Percentiles rank a stretch among this genome's conserved stretches.
phyloP scores from a whole-genome alignment of 2,329 filamentous ascomycete genomes.

The Phialophora chinensis region DNA sequence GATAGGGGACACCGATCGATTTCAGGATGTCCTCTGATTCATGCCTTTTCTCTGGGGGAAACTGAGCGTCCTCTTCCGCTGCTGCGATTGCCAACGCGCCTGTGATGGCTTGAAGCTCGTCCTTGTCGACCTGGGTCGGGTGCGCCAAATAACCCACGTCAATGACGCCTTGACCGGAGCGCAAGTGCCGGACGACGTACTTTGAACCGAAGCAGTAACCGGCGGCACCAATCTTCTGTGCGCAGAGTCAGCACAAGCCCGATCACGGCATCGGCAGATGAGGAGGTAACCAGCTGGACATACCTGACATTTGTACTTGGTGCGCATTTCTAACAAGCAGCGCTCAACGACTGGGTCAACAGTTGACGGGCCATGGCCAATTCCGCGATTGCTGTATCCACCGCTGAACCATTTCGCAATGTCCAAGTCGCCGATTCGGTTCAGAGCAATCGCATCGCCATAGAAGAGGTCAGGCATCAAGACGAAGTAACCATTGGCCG shows the following conservation, averaged over 20 bases:
- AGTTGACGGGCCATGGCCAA: constrained; percentile 47
- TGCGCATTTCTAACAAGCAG: constrained; percentile 48
- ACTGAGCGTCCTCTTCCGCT: constrained; percentile 67
- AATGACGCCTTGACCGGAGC: constrained; percentile 54
- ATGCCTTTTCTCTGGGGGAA: constrained; percentile 67
- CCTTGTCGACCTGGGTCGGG: constrained; percentile 72
- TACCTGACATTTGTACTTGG: constrained; percentile 18
- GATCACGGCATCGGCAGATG: neutral
- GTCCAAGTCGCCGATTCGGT: constrained; percentile 57
- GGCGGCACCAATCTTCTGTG: constrained; percentile 37
- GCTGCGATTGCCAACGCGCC: constrained; percentile 71
- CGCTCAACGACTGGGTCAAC: constrained; percentile 61
- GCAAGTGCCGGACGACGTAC: constrained; percentile 72
- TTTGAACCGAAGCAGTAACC: constrained; percentile 45
- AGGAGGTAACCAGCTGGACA: neutral
- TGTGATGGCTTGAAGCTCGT: constrained; percentile 68
- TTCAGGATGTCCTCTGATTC: constrained; percentile 67
- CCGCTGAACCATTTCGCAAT: constrained; percentile 31
- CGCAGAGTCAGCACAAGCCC: neutral
- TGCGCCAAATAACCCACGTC: constrained; percentile 76
- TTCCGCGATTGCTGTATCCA: constrained; percentile 25
- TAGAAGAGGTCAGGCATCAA: constrained; percentile 74
- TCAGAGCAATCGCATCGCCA: constrained; percentile 65
- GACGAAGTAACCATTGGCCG: constrained; percentile 70
- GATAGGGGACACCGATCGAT: constrained; percentile 64